Percentiles rank a stretch among this genome's conserved stretches.
Conservation (phyloP, 2,329 filamentous ascomycete species). For the Epicoccum sorghinum region DNA sequence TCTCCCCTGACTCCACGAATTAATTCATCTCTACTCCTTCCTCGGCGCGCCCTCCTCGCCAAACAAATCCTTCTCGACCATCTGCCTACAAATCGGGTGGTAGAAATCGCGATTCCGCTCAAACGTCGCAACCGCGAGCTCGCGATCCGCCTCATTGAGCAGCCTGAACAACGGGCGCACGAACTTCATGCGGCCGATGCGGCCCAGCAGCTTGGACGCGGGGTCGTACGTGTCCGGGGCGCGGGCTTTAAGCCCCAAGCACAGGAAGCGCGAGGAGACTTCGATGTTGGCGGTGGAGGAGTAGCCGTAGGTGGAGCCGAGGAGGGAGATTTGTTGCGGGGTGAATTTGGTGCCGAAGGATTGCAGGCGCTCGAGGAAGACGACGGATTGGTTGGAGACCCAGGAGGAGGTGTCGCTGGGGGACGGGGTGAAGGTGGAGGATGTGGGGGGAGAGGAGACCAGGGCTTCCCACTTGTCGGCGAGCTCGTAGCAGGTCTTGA, state of each 20-base stretch:
- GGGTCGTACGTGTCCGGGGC: constrained; percentile 72
- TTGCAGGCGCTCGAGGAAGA: constrained; percentile 84
- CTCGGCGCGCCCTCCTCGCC: constrained; percentile 36
- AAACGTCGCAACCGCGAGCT: constrained; percentile 81
- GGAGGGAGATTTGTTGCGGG: constrained; percentile 68
- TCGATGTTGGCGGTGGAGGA: constrained; percentile 82
- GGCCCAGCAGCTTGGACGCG: constrained; percentile 75
- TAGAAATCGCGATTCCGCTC: constrained; percentile 90
- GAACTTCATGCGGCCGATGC: constrained; percentile 96
- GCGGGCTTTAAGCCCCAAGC: constrained; percentile 76
- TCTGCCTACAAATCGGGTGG: constrained; percentile 82
- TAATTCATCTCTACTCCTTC: background rate
- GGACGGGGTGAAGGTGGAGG: constrained; percentile 63
- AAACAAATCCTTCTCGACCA: constrained; percentile 85
- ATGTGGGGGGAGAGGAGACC: constrained; percentile 29
- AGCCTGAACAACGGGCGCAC: constrained; percentile 83
- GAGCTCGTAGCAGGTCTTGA: constrained; percentile 82
- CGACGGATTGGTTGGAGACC: constrained; percentile 85
- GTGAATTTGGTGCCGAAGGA: constrained; percentile 68
- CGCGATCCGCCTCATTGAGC: constrained; percentile 74
- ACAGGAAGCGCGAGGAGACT: constrained; percentile 79
- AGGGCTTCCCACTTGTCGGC: constrained; percentile 78
- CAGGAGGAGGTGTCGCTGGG: constrained; percentile 73
- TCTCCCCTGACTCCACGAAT: too few species aligned
- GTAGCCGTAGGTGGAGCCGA: constrained; percentile 76